Conservation (phyloP, 176 grass and related monocot species). For the Rhynchospora pubera region DNA sequence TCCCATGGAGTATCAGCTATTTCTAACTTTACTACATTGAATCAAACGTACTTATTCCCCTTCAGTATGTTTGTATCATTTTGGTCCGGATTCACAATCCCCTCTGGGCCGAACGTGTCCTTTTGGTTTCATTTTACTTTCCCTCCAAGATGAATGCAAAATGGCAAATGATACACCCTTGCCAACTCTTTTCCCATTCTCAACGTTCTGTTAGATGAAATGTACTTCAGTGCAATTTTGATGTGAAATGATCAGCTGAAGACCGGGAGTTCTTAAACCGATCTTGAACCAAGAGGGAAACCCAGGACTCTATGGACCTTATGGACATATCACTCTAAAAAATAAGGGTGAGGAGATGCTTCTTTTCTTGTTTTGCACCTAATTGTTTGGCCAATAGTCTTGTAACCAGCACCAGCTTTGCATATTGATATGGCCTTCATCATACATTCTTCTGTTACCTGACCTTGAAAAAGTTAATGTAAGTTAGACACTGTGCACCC, state of each 20-base stretch:
- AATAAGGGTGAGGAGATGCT: background rate
- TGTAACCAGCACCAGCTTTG: conserved; percentile 74
- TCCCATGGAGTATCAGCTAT: background rate
- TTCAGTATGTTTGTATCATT: background rate
- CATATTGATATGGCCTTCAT: conserved; percentile 77
- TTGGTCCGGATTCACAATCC: background rate
- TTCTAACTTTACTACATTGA: background rate
- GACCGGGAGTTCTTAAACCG: background rate
- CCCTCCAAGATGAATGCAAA: background rate
- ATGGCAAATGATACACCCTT: background rate
- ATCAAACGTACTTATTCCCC: background rate
- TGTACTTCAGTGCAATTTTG: background rate
- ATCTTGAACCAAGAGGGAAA: background rate
- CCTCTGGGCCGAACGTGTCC: background rate
- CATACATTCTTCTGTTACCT: conserved; percentile 92
- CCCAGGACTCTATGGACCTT: background rate
- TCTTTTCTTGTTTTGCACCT: conserved; percentile 35
- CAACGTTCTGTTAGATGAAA: background rate
- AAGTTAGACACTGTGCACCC: background rate
- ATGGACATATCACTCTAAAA: background rate
- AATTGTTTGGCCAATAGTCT: conserved; percentile 93
- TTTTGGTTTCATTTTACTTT: background rate
- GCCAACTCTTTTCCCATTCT: background rate
- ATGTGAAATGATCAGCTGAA: background rate
- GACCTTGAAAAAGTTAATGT: conserved; percentile 18